A percentile compares a stretch with the other conserved stretches of the same genome.
Conservation (phyloP, 768 basidiomycete species). For the Boletus bicolor region DNA sequence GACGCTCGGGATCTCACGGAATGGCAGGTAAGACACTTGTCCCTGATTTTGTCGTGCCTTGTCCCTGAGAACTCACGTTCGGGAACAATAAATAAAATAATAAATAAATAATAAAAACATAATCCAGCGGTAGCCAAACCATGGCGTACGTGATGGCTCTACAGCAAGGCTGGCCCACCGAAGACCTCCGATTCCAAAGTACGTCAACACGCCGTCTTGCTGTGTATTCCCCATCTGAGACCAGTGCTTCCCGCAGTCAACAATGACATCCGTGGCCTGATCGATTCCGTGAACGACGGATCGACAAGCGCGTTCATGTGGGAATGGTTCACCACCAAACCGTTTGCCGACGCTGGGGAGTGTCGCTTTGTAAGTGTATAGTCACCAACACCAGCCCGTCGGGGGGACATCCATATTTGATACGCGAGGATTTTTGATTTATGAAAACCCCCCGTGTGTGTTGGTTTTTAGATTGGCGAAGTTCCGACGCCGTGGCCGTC, state of each 20-base stretch:
- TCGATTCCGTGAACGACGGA: constrained; percentile 84
- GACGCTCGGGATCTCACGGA: constrained; percentile 83
- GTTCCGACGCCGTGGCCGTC: constrained; percentile 96
- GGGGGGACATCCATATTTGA: too few species aligned
- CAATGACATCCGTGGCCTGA: constrained; percentile 75
- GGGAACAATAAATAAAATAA: background rate
- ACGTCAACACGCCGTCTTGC: constrained; percentile 3
- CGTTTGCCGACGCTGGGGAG: constrained; percentile 75
- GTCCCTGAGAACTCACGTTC: background rate
- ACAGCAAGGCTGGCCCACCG: constrained; percentile 76
- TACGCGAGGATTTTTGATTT: too few species aligned
- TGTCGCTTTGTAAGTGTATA: constrained; percentile 62
- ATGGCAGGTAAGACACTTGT: constrained; percentile 58
- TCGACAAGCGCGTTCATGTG: constrained; percentile 91
- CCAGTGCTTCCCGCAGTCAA: constrained; percentile 48
- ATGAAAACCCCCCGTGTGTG: too few species aligned
- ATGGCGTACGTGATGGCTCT: constrained; percentile 96
- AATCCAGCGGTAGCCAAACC: constrained; percentile 74
- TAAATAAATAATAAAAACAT: too few species aligned
- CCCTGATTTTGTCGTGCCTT: background rate
- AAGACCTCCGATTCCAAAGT: constrained; percentile 71
- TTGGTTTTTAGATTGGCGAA: constrained; percentile 62
- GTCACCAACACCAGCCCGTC: too few species aligned
- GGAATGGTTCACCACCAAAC: constrained; percentile 90
- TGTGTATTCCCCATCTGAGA: background rate